Evolutionary conservation across 2,329 filamentous ascomycete genomes (phyloP).

Genomic region (Xylariaceae sp.): DNA sequence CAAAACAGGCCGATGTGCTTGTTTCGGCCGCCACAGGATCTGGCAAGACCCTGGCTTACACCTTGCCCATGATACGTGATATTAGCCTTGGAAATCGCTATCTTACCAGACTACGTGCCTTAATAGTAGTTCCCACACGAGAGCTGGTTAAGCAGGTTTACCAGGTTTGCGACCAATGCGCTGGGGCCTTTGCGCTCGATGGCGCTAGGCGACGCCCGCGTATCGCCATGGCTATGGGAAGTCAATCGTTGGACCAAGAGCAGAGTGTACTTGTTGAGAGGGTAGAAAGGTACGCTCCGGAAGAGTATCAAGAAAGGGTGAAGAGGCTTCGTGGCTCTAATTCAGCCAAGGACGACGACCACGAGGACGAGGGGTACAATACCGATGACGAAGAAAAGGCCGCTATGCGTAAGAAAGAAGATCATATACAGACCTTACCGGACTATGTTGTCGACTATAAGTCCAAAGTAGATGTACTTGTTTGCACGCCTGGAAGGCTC

Average conservation of each 20-base stretch:
- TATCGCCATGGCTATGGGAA: slow-evolving; percentile 79
- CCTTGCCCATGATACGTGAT: slow-evolving; percentile 77
- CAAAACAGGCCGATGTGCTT: slow-evolving; percentile 71
- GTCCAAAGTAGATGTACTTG: slow-evolving; percentile 79
- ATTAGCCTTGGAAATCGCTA: slow-evolving; percentile 55
- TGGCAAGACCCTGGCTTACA: slow-evolving; percentile 90
- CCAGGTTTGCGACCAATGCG: slow-evolving; percentile 71
- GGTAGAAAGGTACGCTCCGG: slow-evolving; percentile 59
- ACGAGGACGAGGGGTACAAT: slow-evolving; percentile 30
- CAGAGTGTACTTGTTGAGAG: slow-evolving; percentile 41
- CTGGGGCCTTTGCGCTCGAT: slow-evolving; percentile 52
- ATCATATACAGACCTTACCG: slow-evolving; percentile 36
- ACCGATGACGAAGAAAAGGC: slow-evolving; percentile 25
- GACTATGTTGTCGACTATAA: slow-evolving; percentile 61
- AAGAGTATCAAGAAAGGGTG: slow-evolving; percentile 38
- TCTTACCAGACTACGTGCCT: slow-evolving; percentile 64
- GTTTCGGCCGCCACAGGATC: slow-evolving; percentile 93
- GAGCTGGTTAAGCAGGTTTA: slow-evolving; percentile 86
- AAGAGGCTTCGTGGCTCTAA: slow-evolving; percentile 27
- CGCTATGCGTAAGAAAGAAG: slow-evolving; percentile 22
- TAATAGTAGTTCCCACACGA: slow-evolving; percentile 86
- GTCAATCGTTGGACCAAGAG: slow-evolving; percentile 66
- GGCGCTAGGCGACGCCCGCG: slow-evolving; percentile 61
- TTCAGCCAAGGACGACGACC: slow-evolving; percentile 32
- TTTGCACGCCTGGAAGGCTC: slow-evolving; percentile 86